These are phyloP conservation scores for Botrytis hyacinthi DNA, from an alignment of 2,329 filamentous ascomycete species.

Conservation along the genomic window DNA sequence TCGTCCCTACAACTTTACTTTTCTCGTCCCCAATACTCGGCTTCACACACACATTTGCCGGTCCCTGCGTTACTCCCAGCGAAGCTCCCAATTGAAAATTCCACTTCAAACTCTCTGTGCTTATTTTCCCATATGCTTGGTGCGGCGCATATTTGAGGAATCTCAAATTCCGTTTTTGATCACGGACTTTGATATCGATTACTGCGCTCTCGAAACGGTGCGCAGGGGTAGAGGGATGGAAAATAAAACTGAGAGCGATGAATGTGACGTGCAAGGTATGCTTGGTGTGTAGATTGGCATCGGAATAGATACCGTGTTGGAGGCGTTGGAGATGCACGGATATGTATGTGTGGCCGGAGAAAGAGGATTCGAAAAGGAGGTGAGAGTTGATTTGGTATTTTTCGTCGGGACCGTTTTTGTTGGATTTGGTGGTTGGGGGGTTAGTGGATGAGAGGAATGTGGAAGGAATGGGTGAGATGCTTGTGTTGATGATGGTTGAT, in stretches of 20 bases:
- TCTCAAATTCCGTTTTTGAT: slow-evolving; percentile 27
- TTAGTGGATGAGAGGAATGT: background rate
- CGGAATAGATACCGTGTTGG: slow-evolving; percentile 49
- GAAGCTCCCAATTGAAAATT: slow-evolving; percentile 33
- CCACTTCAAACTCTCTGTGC: slow-evolving; percentile 29
- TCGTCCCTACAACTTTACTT: slow-evolving; percentile 28
- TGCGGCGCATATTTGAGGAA: slow-evolving; percentile 52
- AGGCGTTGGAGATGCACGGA: slow-evolving; percentile 50
- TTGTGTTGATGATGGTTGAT: background rate
- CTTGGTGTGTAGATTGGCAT: slow-evolving; percentile 43
- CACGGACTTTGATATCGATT: slow-evolving; percentile 25
- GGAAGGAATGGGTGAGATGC: background rate
- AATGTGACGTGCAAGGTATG: slow-evolving; percentile 47
- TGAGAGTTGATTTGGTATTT: slow-evolving; percentile 39
- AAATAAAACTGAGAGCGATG: slow-evolving; percentile 49
- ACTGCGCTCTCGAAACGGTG: slow-evolving; percentile 12
- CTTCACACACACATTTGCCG: slow-evolving; percentile 29
- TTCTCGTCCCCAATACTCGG: slow-evolving; percentile 27
- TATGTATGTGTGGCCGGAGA: slow-evolving; percentile 49
- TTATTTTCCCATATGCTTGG: slow-evolving; percentile 42
- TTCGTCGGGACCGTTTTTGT: slow-evolving; percentile 29
- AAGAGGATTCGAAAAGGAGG: slow-evolving; percentile 49
- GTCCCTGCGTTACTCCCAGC: slow-evolving; percentile 47
- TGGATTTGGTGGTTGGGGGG: background rate
- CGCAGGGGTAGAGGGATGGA: slow-evolving; percentile 41